Base-by-base conservation (phyloP, 345 rosid genomes). In the Ricinus communis region DNA sequence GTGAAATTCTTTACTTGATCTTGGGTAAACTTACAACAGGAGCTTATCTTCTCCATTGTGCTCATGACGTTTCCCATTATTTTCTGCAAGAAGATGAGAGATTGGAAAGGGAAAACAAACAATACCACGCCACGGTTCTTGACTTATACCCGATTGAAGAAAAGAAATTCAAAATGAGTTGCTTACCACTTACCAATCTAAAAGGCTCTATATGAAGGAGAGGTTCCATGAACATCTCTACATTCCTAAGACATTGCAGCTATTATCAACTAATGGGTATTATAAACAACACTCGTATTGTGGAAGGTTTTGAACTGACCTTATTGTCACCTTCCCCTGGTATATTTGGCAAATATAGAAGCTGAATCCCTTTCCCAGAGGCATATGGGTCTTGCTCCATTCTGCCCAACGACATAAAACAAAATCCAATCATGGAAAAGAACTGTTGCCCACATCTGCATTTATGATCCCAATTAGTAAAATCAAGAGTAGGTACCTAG, bases 201-300 rank as follows among this genome's bases (percentile, higher is more conserved):
- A 82, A 62, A 33, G 90, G 88, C 49, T 85, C 90, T 0, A 85
- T 25, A n/a, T 83, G 84, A 55, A 90, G 80, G 36, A 93, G 79
- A 65, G 97, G 93, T 27, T 91, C 91, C 83, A 87, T 84, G 77
- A 87, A 84, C 91, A 93, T 87, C 82, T 90, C 96, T 16, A 91
- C 84, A 54, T 91, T 86, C 88, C 97, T 91, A 81, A 63, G 25
- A 62, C 18, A 5, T 30, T n/a, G 16, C 24, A 27, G 8, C 19
- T 18, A 24, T 22, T 19, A 27, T 47, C 22, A 6, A 31, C 21
- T 31, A 31, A 0, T 33, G 1, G 1, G 8, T 9, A 43, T 12
- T 4, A 8, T 1, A 43, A 9, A 11, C 11, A 43, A 43, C 14
- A 8, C 4, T 43, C 1, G 11, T 60, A 9, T 14, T 6, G 13